A percentile compares a stretch with the other conserved stretches of the same genome.
Conservation (phyloP, 345 rosid species). For the Citropsis articulata region DNA sequence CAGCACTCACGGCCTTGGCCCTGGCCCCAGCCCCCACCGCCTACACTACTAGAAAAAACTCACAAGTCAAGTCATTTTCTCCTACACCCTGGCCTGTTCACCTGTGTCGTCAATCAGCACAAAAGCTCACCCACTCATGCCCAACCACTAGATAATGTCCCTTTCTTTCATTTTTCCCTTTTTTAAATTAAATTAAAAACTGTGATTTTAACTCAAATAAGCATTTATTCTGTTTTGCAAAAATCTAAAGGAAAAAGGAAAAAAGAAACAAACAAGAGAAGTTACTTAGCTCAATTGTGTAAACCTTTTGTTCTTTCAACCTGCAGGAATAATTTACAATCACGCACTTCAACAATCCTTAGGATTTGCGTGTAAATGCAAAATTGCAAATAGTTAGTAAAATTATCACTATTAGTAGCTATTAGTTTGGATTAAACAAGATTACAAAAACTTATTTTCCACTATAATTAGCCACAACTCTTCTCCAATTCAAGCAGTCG, state of each 20-base stretch:
- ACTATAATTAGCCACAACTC: not conserved
- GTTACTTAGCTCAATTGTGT: no score
- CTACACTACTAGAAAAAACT: not conserved
- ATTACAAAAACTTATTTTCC: not conserved
- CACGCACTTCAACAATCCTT: not conserved
- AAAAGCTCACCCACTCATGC: constrained; percentile 4
- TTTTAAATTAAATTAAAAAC: not conserved
- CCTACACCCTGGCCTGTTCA: constrained; percentile 18
- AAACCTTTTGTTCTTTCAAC: not conserved
- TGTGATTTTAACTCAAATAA: not conserved
- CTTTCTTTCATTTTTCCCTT: not conserved
- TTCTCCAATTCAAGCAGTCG: not conserved
- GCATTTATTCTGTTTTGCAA: not conserved
- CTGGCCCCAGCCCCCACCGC: not conserved
- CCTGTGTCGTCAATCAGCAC: constrained; percentile 5
- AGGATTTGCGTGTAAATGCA: no score
- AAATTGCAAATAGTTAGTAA: no score
- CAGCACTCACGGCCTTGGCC: not conserved
- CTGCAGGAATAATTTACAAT: not conserved
- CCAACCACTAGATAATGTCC: not conserved
- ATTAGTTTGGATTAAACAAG: no score
- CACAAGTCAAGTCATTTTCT: not conserved
- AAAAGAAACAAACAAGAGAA: not conserved
- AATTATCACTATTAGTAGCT: no score
- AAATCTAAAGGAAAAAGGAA: not conserved